A percentile compares a stretch with the other conserved stretches of the same genome.
Conservation (phyloP, 2,329 filamentous ascomycete species). For the Penicillium brevicompactum region DNA sequence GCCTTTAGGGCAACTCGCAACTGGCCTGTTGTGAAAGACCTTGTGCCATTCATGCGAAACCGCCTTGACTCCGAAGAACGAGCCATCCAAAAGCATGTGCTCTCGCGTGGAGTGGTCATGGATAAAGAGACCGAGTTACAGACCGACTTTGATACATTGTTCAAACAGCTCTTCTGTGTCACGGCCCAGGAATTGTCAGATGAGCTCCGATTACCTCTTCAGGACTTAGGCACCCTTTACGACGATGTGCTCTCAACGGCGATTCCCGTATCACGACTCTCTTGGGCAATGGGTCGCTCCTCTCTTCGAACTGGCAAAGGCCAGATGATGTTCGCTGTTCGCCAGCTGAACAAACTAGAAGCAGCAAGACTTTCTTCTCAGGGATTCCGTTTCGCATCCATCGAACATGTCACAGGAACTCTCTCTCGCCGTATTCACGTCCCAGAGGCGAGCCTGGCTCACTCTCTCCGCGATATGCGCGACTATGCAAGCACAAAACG, state of each 20-base stretch:
- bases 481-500: constrained; percentile 48
- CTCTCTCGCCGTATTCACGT: constrained; percentile 77
- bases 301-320: constrained; percentile 60
- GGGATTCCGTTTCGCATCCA: constrained; percentile 76
- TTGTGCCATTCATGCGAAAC: constrained; percentile 71
- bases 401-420: constrained; percentile 67
- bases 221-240: constrained; percentile 69
- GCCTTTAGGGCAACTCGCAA: constrained; percentile 79
- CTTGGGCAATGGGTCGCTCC: constrained; percentile 30
- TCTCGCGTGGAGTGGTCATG: constrained; percentile 42
- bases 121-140: constrained; percentile 57
- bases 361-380: constrained; percentile 65
- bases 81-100: constrained; percentile 51
- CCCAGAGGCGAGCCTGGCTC: constrained; percentile 61
- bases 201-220: constrained; percentile 64
- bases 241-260: constrained; percentile 75
- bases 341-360: constrained; percentile 61
- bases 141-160: constrained; percentile 72
- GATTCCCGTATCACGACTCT: constrained; percentile 33
- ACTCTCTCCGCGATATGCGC: constrained; percentile 66
- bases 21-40: constrained; percentile 69
- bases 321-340: constrained; percentile 79
- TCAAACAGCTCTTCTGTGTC: constrained; percentile 81
- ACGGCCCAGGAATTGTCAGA: constrained; percentile 74
- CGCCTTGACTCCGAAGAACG: constrained; percentile 62